phyloP scores from a whole-genome alignment of 192 early-diverging fungal species.

The Linnemannia hyalina region DNA sequence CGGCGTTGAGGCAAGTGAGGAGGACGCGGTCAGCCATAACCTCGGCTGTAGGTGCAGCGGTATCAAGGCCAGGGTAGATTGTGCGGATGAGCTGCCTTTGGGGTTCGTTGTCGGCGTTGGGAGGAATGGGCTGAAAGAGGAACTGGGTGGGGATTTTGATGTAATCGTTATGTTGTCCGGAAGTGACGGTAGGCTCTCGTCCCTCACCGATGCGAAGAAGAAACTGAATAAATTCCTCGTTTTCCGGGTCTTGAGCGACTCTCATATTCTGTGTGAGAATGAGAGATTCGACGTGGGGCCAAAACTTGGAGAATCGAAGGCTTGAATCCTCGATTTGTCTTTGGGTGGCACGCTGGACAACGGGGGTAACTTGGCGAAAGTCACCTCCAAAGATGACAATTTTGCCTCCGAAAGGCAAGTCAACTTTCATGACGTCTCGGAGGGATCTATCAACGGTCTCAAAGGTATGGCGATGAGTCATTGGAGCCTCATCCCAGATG shows the following conservation, averaged over 20 bases:
- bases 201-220: slow-evolving; percentile 29
- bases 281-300: slow-evolving; percentile 22
- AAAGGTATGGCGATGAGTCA: slow-evolving; percentile 29
- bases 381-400: slow-evolving; percentile 45
- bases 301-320: slow-evolving; percentile 31
- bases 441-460: slow-evolving; percentile 31
- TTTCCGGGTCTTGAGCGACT: neutral
- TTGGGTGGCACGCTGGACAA: slow-evolving; percentile 20
- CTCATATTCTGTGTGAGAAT: slow-evolving; percentile 38
- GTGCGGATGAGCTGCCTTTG: slow-evolving; percentile 16
- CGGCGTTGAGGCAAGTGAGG: slow-evolving; percentile 4
- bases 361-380: slow-evolving; percentile 38
- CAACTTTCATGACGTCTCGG: slow-evolving; percentile 17
- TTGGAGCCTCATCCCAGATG: slow-evolving; percentile 58
- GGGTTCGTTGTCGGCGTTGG: neutral
- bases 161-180: neutral
- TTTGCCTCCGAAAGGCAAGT: slow-evolving; percentile 21
- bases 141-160: slow-evolving; percentile 24
- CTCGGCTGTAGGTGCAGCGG: neutral
- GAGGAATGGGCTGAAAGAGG: slow-evolving; percentile 6
- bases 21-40: slow-evolving; percentile 12
- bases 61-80: slow-evolving; percentile 24
- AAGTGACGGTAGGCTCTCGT: slow-evolving; percentile 9
- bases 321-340: slow-evolving; percentile 31
- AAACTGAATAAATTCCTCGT: slow-evolving; percentile 17